A percentile compares a stretch with the other conserved stretches of the same genome.
Conservation (phyloP, 2,329 filamentous ascomycete species). For the Tolypocladium capitatum region DNA sequence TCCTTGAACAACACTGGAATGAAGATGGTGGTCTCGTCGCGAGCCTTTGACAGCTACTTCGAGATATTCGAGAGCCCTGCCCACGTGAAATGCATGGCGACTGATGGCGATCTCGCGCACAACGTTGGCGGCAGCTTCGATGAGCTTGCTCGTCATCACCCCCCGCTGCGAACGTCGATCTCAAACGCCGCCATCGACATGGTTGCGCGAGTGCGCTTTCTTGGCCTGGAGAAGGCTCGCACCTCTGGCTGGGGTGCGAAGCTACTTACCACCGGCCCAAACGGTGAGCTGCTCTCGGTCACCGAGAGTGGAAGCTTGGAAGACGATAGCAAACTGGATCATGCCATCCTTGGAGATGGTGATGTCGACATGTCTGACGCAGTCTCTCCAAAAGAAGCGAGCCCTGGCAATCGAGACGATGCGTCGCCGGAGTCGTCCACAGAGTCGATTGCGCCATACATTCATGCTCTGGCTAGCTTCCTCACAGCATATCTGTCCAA, state of each 20-base stretch:
- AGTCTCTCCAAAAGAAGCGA: slow-evolving; percentile 9
- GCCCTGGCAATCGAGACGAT: slow-evolving; percentile 6
- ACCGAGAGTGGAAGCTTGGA: slow-evolving; percentile 36
- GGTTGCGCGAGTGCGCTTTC: slow-evolving; percentile 65
- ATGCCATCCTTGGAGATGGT: slow-evolving; percentile 19
- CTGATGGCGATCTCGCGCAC: slow-evolving; percentile 55
- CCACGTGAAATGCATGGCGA: slow-evolving; percentile 74
- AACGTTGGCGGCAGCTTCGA: slow-evolving; percentile 78
- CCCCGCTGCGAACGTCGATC: slow-evolving; percentile 65
- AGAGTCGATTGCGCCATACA: slow-evolving; percentile 48
- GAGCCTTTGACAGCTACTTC: slow-evolving; percentile 74
- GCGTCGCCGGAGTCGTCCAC: slow-evolving; percentile 11
- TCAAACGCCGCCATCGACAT: slow-evolving; percentile 79
- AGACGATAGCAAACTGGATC: slow-evolving; percentile 13
- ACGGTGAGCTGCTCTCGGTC: slow-evolving; percentile 38
- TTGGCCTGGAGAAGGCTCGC: slow-evolving; percentile 59
- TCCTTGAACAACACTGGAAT: slow-evolving; percentile 82
- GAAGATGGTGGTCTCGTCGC: slow-evolving; percentile 72
- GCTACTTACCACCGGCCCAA: slow-evolving; percentile 49
- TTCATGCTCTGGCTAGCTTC: slow-evolving; percentile 66
- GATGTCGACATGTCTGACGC: slow-evolving; percentile 58
- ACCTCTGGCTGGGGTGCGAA: slow-evolving; percentile 65
- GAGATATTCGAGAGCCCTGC: slow-evolving; percentile 91
- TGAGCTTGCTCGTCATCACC: slow-evolving; percentile 88
- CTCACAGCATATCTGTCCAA: slow-evolving; percentile 64